Evolutionary conservation across 2,329 filamentous ascomycete genomes (phyloP), one percentile per base, ranked within the genome.

Genomic region (Fusarium sacchari): DNA sequence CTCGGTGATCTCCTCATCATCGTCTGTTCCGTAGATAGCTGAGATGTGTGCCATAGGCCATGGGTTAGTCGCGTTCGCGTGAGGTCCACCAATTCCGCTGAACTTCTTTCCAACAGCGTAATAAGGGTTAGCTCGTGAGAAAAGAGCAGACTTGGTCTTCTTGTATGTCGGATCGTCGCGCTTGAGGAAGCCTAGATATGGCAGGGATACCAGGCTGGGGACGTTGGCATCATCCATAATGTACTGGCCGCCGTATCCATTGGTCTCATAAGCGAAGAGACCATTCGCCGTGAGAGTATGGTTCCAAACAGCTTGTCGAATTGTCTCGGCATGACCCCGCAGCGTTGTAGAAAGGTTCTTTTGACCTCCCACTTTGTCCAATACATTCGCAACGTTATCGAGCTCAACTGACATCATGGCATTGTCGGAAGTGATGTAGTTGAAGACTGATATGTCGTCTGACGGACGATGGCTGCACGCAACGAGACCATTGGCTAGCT

Each of bases 151-250:
- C 4, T 71, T 71, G 0, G 69, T 71, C 7, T 71, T 71, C 40
- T 68, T 58, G 7, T 71, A 71, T 0, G 47, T 59, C 6, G 43
- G 22, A 20, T 71, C 34, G 4, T 61, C 32, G 2, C 62, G 67
- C 5, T 71, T 42, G 24, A 71, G 57, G 10, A 71, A 71, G 3
- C 69, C 69, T 5, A 71, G 11, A 6, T 71, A 71, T 1, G 69
- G 69, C 0, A 71, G 30, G 0, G 69, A 71, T 6, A 71, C 53
- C 1, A 71, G 62, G 0, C 69, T 71, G 1, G 69, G 69, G 3
- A 71, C 69, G 10, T 71, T 71, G 3, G 69, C 69, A 4, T 71
- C 69, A 14, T 71, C 69, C 69, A 71, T 71, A n/a, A 71, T 71
- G 34, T 71, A 71, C 26, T 71, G 69, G 1, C 69, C 69, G 7